Conservation (phyloP, 768 basidiomycete genomes). For the Suillus tomentosus region DNA sequence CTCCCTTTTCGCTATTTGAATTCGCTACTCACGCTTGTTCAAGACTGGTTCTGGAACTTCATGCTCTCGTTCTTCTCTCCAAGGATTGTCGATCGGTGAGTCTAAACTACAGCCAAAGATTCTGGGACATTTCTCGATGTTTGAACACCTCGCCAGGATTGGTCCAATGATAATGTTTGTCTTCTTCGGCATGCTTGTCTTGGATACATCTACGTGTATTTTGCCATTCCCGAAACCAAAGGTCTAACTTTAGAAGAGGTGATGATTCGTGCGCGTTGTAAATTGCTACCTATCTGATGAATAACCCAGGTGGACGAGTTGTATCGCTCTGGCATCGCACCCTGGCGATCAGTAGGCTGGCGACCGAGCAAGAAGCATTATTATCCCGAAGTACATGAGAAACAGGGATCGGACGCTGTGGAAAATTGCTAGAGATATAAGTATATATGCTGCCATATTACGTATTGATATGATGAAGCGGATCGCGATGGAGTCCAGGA, state of each 20-base stretch:
- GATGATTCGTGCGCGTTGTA: constrained; percentile 13
- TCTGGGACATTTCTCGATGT: neutral
- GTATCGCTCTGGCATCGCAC: constrained; percentile 65
- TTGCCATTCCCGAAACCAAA: constrained; percentile 81
- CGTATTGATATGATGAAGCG: too few species aligned
- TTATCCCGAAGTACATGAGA: constrained; percentile 30
- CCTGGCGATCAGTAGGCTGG: constrained; percentile 68
- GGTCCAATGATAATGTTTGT: constrained; percentile 75
- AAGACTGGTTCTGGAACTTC: constrained; percentile 77
- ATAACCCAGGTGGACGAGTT: constrained; percentile 66
- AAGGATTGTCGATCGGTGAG: constrained; percentile 57
- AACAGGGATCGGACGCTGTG: constrained; percentile 24
- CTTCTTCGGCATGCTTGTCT: constrained; percentile 73
- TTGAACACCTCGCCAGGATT: constrained; percentile 41
- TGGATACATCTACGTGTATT: constrained; percentile 71
- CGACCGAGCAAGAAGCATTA: constrained; percentile 48
- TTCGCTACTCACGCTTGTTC: constrained; percentile 13
- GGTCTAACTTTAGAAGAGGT: constrained; percentile 77
- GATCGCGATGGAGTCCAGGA: too few species aligned
- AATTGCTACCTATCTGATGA: neutral
- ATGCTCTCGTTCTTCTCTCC: constrained; percentile 73
- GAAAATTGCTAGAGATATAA: constrained; percentile 11
- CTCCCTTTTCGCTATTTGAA: neutral
- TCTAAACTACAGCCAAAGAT: constrained; percentile 7
- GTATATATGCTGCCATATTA: too few species aligned